These are phyloP conservation scores for Parathielavia appendiculata DNA, from an alignment of 495 filamentous ascomycete species.

Conservation along the genomic window DNA sequence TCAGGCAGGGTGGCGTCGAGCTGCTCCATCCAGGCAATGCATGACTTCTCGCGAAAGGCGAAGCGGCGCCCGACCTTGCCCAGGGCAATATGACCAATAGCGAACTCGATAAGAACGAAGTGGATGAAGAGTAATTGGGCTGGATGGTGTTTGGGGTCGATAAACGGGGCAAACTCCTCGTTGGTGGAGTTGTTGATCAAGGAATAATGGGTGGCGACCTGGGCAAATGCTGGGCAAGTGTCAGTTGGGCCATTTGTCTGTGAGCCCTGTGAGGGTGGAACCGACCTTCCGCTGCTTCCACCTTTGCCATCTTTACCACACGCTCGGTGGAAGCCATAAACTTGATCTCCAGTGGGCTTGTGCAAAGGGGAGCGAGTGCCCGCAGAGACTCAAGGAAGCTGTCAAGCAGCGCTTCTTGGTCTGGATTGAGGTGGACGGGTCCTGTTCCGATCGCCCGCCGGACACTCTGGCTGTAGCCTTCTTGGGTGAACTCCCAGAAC, in stretches of 20 bases:
- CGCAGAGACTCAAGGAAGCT: constrained; percentile 31
- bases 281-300: constrained; percentile 26
- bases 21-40: constrained; percentile 21
- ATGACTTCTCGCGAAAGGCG: constrained; percentile 18
- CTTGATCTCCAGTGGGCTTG: constrained; percentile 23
- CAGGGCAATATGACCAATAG: constrained; percentile 23
- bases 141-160: constrained; percentile 38
- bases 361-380: constrained; percentile 25
- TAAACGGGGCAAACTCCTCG: constrained; percentile 43
- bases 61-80: constrained; percentile 13
- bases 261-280: not conserved
- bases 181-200: constrained; percentile 24
- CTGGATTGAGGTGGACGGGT: constrained; percentile 9
- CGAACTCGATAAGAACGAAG: constrained; percentile 37
- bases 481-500: constrained; percentile 32
- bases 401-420: constrained; percentile 23
- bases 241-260: not conserved
- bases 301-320: constrained; percentile 17
- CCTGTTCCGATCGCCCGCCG: constrained; percentile 9
- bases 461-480: constrained; percentile 26
- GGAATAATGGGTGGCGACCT: constrained; percentile 19
- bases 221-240: constrained; percentile 22
- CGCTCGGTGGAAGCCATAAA: constrained; percentile 28
- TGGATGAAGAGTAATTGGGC: constrained; percentile 48
- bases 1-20: constrained; percentile 17